Percentiles rank a stretch among this genome's conserved stretches.
Conservation (phyloP, 176 grass and related monocot genomes). For the Tuctoria greenei region DNA sequence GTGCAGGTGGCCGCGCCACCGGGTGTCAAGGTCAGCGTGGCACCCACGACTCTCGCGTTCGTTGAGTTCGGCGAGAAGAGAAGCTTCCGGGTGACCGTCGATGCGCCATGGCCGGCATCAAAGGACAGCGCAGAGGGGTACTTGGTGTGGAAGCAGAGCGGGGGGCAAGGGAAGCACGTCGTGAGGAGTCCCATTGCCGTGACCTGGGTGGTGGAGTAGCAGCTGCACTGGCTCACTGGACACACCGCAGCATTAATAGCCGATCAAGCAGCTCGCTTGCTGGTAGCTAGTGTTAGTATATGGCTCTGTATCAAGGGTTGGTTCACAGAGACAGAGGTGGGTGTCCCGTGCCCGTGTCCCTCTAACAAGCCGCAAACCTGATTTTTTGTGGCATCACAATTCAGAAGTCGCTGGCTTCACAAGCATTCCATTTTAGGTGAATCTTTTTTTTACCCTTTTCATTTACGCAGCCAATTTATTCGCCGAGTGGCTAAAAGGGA, state of each 20-base stretch:
- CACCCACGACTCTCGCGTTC: conserved; percentile 57
- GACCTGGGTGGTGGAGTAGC: conserved; percentile 49
- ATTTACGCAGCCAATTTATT: no score
- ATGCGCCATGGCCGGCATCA: conserved; percentile 25
- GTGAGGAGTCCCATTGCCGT: conserved; percentile 90
- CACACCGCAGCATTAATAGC: not conserved
- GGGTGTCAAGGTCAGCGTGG: conserved; percentile 51
- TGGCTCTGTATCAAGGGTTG: not conserved
- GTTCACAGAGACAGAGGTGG: not conserved
- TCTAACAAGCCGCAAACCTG: not conserved
- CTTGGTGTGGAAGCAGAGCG: conserved; percentile 62
- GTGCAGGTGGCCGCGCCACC: conserved; percentile 44
- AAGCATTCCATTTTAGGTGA: conserved; percentile 8
- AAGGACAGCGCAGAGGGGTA: conserved; percentile 49
- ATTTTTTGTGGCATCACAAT: conserved; percentile 10
- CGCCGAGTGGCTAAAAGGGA: no score
- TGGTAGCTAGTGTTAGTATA: not conserved
- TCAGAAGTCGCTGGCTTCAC: not conserved
- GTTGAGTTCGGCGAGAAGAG: conserved; percentile 53
- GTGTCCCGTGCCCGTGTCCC: not conserved
- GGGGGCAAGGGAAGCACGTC: conserved; percentile 40
- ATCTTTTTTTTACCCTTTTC: not conserved
- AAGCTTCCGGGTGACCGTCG: conserved; percentile 53
- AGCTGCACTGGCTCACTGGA: not conserved
- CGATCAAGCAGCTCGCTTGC: not conserved